Evolutionary conservation across 1,284 basidiomycete species (phyloP), one percentile per base, ranked within the genome.

Genomic region (Singerocomus rubriflavus): DNA sequence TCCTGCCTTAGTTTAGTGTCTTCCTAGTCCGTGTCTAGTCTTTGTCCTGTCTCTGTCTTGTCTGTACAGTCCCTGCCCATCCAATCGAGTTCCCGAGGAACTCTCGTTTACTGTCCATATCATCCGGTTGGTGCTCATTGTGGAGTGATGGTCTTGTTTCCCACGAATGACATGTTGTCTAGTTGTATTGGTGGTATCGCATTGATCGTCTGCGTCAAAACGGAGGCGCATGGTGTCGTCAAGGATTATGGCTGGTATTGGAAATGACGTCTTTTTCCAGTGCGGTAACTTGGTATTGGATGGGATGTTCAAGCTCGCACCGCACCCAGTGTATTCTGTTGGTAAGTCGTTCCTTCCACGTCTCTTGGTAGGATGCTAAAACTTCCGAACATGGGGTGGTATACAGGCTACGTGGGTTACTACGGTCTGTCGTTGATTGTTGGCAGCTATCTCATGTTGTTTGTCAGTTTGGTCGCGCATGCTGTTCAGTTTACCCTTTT

Each of bases 141-240:
- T 17, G 7, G 13, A 14, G 27, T 12, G 3, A 2, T 26, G 1
- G 9, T 1, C 10, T 36, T 36, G 21, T 21, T 21, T 34, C 7
- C 2, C 26, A n/a, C 30, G 44, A 21, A 40, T 59, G 31, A 61
- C 37, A 29, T 5, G 29, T 31, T 42, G 48, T 14, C n/a, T 49
- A 91, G 92, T 58, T 98, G 96, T 94, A 68, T 89, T 38, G 85
- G 85, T 12, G 96, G 97, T 12, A 71, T 92, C 59, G 78, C 82
- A 0, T 74, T 99, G 32, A 94, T 99, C 64, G 80, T 98, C 33
- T 99, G 96, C 94, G 95, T 99, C 60, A 99, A 99, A 72, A 88
- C 92, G 12, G 96, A 99, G 64, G 96, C 96, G 0, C 96, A 99
- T 69, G 81, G 93, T 44, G 93, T 99, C 46, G 94, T 99, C 55